Evolutionary conservation across 1,139 yeast species (phyloP).

Genomic region (Kodamaea ohmeri): DNA sequence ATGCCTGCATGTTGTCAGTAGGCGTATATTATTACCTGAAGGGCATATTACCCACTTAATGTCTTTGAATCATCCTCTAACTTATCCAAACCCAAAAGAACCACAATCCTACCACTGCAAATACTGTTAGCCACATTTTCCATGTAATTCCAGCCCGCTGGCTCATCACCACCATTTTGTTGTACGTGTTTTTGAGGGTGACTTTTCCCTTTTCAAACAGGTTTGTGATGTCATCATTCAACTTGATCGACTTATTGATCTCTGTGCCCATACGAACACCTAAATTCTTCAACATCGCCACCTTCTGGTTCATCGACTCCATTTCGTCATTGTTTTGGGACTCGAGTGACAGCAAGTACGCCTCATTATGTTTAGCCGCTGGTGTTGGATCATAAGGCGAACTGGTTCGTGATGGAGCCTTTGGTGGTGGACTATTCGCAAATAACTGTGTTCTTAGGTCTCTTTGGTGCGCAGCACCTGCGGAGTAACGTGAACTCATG

Average conservation of each 20-base stretch:
- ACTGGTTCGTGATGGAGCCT: constrained; percentile 37
- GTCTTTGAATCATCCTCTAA: background rate
- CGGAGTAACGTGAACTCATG: constrained; percentile 25
- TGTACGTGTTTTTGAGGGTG: constrained; percentile 63
- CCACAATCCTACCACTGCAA: constrained; percentile 56
- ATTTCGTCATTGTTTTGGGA: constrained; percentile 81
- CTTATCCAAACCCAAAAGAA: constrained; percentile 82
- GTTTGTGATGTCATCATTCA: constrained; percentile 56
- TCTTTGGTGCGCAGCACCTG: constrained; percentile 45
- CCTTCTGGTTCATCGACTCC: constrained; percentile 66
- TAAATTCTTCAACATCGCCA: constrained; percentile 65
- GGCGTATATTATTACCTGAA: no score
- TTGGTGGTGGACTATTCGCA: constrained; percentile 24
- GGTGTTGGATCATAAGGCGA: constrained; percentile 55
- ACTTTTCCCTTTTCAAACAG: constrained; percentile 42
- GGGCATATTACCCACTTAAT: background rate
- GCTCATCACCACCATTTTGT: constrained; percentile 77
- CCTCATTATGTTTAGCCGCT: constrained; percentile 48
- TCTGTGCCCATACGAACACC: constrained; percentile 81
- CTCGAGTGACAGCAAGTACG: constrained; percentile 70
- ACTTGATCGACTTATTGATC: constrained; percentile 67
- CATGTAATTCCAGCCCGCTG: constrained; percentile 77
- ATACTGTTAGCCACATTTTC: constrained; percentile 73
- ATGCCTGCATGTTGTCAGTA: no score
- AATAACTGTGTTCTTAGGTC: constrained; percentile 49